Evolutionary conservation across 140 eudicot genomes (phyloP).

Genomic region (Flaveria floridana): DNA sequence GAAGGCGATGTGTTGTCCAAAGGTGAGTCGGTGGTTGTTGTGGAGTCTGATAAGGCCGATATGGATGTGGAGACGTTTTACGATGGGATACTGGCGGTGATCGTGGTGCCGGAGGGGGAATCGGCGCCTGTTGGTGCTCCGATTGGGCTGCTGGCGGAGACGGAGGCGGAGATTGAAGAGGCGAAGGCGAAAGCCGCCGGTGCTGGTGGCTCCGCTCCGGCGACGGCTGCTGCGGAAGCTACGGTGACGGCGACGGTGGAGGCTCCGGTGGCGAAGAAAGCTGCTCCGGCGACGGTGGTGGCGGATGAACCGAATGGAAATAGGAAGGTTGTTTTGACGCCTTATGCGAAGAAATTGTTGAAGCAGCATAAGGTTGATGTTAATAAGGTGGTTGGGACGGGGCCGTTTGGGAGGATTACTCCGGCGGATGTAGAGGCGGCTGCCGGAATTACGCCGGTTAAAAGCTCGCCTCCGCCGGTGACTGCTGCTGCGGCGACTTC

Average conservation of each 20-base stretch:
- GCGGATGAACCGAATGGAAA: slow-evolving; percentile 37
- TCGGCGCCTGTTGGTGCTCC: slow-evolving; percentile 86
- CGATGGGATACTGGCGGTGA: slow-evolving; percentile 77
- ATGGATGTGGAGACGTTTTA: slow-evolving; percentile 94
- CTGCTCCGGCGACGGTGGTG: slow-evolving; percentile 25
- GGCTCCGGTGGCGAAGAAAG: slow-evolving; percentile 24
- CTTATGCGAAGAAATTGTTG: slow-evolving; percentile 84
- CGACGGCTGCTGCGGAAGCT: slow-evolving; percentile 26
- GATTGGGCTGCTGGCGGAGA: slow-evolving; percentile 70
- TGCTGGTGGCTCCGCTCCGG: slow-evolving; percentile 22
- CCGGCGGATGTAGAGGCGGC: slow-evolving; percentile 85
- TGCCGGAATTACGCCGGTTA: slow-evolving; percentile 57
- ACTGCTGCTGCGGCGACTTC: slow-evolving; percentile 29
- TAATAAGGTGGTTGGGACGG: slow-evolving; percentile 64
- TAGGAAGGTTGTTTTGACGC: slow-evolving; percentile 62
- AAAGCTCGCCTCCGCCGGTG: slow-evolving; percentile 29
- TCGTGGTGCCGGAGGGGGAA: slow-evolving; percentile 76
- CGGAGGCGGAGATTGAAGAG: slow-evolving; percentile 63
- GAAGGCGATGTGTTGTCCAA: slow-evolving; percentile 79
- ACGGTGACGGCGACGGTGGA: slow-evolving; percentile 34
- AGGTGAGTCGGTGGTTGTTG: slow-evolving; percentile 87
- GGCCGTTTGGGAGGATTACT: slow-evolving; percentile 88
- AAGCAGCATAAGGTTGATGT: slow-evolving; percentile 95
- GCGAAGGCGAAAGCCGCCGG: slow-evolving; percentile 63
- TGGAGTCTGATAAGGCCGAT: slow-evolving; percentile 93